Evolutionary conservation across 208 protist species (phyloP).

Genomic region (Acanthamoeba triangularis): DNA sequence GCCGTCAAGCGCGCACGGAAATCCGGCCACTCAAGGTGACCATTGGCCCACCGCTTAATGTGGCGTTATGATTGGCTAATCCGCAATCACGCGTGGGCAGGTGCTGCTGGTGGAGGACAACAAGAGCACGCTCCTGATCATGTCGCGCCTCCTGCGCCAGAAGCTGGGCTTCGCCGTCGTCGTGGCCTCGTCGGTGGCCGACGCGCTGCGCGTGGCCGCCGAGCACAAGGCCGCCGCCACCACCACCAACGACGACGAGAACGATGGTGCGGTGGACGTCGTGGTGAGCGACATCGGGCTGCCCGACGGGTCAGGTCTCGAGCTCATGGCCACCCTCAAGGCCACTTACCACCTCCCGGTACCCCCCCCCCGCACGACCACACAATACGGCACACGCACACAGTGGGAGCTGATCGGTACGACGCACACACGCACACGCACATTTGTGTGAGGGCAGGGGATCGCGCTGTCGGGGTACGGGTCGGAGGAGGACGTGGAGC

Average conservation of each 20-base stretch:
- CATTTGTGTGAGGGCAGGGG: background rate
- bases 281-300: constrained; percentile 73
- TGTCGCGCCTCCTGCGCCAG: constrained; percentile 11
- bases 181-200: constrained; percentile 16
- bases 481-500: constrained; percentile 72
- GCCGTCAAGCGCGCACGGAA: too few species aligned
- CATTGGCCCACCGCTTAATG: too few species aligned
- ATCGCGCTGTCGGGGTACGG: constrained; percentile 74
- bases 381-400: too few species aligned
- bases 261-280: background rate
- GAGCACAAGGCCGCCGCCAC: background rate
- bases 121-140: constrained; percentile 51
- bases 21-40: too few species aligned
- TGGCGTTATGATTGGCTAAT: background rate
- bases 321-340: constrained; percentile 59
- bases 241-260: too few species aligned
- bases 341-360: too few species aligned
- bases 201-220: constrained; percentile 6
- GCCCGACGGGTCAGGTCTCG: constrained; percentile 31
- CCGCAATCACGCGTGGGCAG: background rate
- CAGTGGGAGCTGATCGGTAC: background rate
- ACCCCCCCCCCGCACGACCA: too few species aligned
- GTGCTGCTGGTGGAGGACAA: constrained; percentile 73
- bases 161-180: background rate
- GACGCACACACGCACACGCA: too few species aligned